Percentiles rank a stretch among this genome's conserved stretches.
phyloP scores from a whole-genome alignment of 2,329 filamentous ascomycete species.

The Beauveria rudraprayagi region DNA sequence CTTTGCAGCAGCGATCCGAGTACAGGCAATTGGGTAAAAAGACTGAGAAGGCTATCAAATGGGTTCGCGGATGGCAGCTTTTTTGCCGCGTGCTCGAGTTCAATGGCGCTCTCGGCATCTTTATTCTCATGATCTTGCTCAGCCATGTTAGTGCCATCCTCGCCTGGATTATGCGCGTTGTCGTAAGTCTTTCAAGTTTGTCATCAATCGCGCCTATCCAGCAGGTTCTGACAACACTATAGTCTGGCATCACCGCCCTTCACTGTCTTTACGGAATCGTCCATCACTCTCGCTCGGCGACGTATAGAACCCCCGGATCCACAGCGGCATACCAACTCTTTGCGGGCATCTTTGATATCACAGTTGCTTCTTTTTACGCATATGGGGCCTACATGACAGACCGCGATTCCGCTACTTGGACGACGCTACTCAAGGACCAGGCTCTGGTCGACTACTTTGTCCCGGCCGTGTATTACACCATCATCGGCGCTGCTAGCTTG shows the following conservation, averaged over 20 bases:
- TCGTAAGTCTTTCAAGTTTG: constrained; percentile 43
- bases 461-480: constrained; percentile 58
- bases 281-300: constrained; percentile 65
- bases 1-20: constrained; percentile 54
- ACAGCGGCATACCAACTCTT: constrained; percentile 88
- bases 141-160: constrained; percentile 55
- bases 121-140: constrained; percentile 72
- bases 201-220: constrained; percentile 13
- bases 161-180: constrained; percentile 69
- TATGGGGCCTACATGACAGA: constrained; percentile 43
- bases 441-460: constrained; percentile 52
- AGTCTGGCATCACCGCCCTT: constrained; percentile 58
- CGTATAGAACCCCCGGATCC: constrained; percentile 65
- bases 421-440: constrained; percentile 54
- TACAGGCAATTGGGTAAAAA: constrained; percentile 59
- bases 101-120: constrained; percentile 59
- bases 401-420: constrained; percentile 48
- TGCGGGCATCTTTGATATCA: constrained; percentile 61
- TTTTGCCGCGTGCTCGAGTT: constrained; percentile 58
- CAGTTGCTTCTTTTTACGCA: constrained; percentile 45
- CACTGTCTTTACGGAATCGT: constrained; percentile 73
- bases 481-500: constrained; percentile 55
- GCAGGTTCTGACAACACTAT: neutral
- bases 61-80: constrained; percentile 61
- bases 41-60: constrained; percentile 64